These are phyloP conservation scores for Diaporthe sp. DNA, from an alignment of 2,329 filamentous ascomycete species.

Conservation along the genomic window DNA sequence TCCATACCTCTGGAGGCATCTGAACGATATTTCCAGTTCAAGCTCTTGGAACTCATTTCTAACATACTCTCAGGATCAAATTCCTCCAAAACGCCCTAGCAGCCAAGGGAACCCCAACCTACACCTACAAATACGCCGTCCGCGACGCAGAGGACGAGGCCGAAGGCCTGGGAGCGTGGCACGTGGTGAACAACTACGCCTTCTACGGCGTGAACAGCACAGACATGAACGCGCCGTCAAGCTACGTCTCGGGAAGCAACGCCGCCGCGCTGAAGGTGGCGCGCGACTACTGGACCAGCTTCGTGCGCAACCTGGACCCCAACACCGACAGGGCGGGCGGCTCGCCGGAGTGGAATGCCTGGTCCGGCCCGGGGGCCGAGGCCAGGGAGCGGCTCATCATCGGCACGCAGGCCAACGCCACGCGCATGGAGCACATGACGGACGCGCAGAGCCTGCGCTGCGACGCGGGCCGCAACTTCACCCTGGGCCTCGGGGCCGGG, in stretches of 20 bases:
- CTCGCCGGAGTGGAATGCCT: neutral
- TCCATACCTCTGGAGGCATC: neutral
- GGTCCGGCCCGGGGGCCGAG: neutral
- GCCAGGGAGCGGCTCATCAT: constrained; percentile 8
- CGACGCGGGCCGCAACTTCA: neutral
- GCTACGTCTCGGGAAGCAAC: neutral
- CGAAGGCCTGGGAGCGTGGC: constrained; percentile 3
- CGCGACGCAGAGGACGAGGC: constrained; percentile 18
- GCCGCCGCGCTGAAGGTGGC: neutral
- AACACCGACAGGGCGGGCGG: constrained; percentile 4
- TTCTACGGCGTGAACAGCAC: constrained; percentile 20
- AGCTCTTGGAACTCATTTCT: neutral
- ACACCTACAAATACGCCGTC: constrained; percentile 21
- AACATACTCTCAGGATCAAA: neutral
- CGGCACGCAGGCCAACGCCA: neutral
- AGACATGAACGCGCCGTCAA: neutral
- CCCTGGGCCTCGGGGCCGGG: neutral
- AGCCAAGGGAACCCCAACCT: constrained; percentile 10
- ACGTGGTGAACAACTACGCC: constrained; percentile 24
- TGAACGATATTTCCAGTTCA: neutral
- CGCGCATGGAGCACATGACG: constrained; percentile 17
- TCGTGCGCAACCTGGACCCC: constrained; percentile 19
- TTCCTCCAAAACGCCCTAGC: constrained; percentile 19
- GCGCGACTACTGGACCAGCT: constrained; percentile 23
- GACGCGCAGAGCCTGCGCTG: constrained; percentile 24